Evolutionary conservation across 805 yeast genomes (phyloP).

Genomic region (Dipodascus geniculatus): DNA sequence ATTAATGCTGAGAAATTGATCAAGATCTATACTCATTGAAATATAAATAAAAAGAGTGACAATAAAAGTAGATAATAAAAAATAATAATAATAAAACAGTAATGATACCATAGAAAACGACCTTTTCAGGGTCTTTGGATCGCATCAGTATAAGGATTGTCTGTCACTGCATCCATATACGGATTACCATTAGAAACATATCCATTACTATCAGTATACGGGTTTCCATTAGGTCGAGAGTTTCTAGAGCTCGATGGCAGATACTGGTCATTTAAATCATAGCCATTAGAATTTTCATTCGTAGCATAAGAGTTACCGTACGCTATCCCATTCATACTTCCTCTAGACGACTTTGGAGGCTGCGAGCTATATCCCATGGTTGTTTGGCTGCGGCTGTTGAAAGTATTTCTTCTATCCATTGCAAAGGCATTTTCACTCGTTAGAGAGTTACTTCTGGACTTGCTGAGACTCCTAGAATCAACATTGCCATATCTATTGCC

Average conservation of each 20-base stretch:
- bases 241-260: not conserved
- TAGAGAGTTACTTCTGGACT: not conserved
- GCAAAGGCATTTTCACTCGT: not conserved
- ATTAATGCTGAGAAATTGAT: no score
- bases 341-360: no score
- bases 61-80: not conserved
- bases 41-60: not conserved
- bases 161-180: not conserved
- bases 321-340: not conserved
- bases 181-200: not conserved
- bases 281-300: not conserved
- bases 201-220: not conserved
- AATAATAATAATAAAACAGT: not conserved
- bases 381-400: not conserved
- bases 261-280: not conserved
- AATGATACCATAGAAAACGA: not conserved
- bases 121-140: not conserved
- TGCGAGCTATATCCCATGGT: not conserved
- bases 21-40: no score
- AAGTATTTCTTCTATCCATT: not conserved
- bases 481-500: not conserved
- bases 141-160: not conserved
- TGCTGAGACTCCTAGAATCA: not conserved
- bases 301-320: not conserved
- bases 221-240: not conserved